These are phyloP conservation scores for Cryptosporidium ubiquitum DNA, from an alignment of 169 alveolate genomes.

Conservation along the genomic window DNA sequence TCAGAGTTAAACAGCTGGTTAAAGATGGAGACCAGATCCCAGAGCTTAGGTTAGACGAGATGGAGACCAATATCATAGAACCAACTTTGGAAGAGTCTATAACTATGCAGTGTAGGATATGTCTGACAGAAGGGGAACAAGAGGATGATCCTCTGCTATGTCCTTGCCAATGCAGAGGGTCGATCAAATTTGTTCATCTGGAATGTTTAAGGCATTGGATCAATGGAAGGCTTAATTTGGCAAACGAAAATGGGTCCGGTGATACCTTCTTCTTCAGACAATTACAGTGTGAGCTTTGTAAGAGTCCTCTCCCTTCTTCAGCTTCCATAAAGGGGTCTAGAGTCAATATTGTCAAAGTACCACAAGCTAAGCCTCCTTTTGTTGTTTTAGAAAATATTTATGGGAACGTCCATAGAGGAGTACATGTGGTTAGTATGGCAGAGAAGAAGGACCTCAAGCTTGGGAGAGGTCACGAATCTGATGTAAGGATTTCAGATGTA, in stretches of 20 bases:
- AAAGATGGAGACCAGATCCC: conserved; percentile 67
- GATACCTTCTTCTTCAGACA: conserved; percentile 82
- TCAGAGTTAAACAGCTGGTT: conserved; percentile 89
- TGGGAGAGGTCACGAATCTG: conserved; percentile 99
- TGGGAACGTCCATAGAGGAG: conserved; percentile 83
- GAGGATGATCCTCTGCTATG: conserved; percentile 87
- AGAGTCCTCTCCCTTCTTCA: conserved; percentile 84
- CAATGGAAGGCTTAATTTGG: conserved; percentile 86
- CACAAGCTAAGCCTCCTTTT: conserved; percentile 88
- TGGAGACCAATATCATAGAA: conserved; percentile 54
- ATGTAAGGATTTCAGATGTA: conserved; percentile 95
- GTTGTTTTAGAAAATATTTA: conserved; percentile 88
- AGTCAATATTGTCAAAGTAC: conserved; percentile 84
- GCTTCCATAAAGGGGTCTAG: conserved; percentile 81
- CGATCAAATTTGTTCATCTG: conserved; percentile 93
- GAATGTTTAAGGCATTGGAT: conserved; percentile 96
- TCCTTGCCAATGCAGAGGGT: conserved; percentile 94
- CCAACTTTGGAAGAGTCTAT: conserved; percentile 59
- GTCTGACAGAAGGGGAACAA: conserved; percentile 90
- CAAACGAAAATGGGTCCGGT: conserved; percentile 78
- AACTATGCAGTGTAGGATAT: conserved; percentile 90
- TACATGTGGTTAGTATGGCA: conserved; percentile 84
- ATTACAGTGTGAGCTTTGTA: conserved; percentile 87
- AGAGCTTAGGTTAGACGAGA: conserved; percentile 57
- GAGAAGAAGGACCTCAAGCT: conserved; percentile 84